phyloP scores from a whole-genome alignment of 768 basidiomycete genomes.

The Rhodocollybia butyracea region DNA sequence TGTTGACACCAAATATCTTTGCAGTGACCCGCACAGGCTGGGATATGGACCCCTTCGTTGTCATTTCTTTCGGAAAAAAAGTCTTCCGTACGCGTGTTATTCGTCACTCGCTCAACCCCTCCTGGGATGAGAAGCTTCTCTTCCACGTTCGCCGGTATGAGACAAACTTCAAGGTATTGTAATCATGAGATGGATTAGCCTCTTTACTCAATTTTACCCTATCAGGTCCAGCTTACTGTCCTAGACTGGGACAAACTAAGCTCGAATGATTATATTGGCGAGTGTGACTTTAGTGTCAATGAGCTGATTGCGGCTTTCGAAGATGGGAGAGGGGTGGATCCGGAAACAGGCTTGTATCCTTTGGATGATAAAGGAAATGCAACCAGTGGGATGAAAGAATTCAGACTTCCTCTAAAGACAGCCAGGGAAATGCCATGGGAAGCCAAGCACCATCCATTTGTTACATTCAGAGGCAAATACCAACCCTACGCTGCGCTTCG shows the following conservation, averaged over 20 bases:
- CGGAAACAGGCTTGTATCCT: conserved; percentile 55
- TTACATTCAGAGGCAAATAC: conserved; percentile 86
- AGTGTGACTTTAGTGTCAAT: conserved; percentile 65
- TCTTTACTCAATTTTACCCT: neutral
- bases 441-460: conserved; percentile 62
- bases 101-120: conserved; percentile 77
- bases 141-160: conserved; percentile 94
- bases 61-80: conserved; percentile 95
- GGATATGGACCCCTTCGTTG: conserved; percentile 98
- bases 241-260: conserved; percentile 97
- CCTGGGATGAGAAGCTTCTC: conserved; percentile 92
- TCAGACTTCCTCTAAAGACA: conserved; percentile 59
- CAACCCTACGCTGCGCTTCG: conserved; percentile 92
- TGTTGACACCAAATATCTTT: neutral
- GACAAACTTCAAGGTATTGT: conserved; percentile 52
- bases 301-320: conserved; percentile 50
- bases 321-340: conserved; percentile 58
- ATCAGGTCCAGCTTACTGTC: conserved; percentile 64
- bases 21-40: conserved; percentile 82
- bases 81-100: conserved; percentile 92
- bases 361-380: conserved; percentile 47
- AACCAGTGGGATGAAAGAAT: conserved; percentile 63
- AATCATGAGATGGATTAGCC: neutral
- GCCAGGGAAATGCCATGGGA: conserved; percentile 70
- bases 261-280: conserved; percentile 87